Evolutionary conservation across 169 alveolate genomes (phyloP).

Genomic region (Babesia divergens): DNA sequence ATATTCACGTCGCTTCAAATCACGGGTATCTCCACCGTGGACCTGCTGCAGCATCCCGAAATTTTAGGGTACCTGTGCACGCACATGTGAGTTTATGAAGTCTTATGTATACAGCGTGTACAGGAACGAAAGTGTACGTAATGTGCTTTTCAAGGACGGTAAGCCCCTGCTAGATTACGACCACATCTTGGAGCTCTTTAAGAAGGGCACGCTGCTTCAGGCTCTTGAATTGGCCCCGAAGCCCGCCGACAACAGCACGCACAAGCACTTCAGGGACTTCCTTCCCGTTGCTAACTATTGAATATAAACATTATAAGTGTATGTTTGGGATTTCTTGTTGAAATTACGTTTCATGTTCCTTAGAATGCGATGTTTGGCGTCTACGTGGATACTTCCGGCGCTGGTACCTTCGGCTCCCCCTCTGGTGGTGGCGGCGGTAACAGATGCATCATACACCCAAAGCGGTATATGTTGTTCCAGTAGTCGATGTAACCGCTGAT

Average conservation of each 20-base stretch:
- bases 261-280: conserved; percentile 29
- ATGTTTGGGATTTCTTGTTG: neutral
- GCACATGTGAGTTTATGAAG: conserved; percentile 27
- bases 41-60: conserved; percentile 41
- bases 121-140: conserved; percentile 45
- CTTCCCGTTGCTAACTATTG: conserved; percentile 61
- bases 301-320: neutral
- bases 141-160: conserved; percentile 54
- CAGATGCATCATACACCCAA: conserved; percentile 90
- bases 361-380: neutral
- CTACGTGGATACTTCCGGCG: conserved; percentile 36
- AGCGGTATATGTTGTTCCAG: conserved; percentile 81
- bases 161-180: conserved; percentile 48
- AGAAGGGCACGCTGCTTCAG: conserved; percentile 58
- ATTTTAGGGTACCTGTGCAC: conserved; percentile 54
- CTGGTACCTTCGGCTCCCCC: conserved; percentile 21
- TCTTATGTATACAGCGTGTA: neutral
- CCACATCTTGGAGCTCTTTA: conserved; percentile 53
- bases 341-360: neutral
- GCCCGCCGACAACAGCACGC: neutral
- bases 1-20: conserved; percentile 55
- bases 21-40: conserved; percentile 46
- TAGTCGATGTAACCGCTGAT: conserved; percentile 87
- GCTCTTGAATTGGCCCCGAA: conserved; percentile 29
- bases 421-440: conserved; percentile 76